phyloP scores from a whole-genome alignment of 2,329 filamentous ascomycete genomes.

The Tolypocladium paradoxum region DNA sequence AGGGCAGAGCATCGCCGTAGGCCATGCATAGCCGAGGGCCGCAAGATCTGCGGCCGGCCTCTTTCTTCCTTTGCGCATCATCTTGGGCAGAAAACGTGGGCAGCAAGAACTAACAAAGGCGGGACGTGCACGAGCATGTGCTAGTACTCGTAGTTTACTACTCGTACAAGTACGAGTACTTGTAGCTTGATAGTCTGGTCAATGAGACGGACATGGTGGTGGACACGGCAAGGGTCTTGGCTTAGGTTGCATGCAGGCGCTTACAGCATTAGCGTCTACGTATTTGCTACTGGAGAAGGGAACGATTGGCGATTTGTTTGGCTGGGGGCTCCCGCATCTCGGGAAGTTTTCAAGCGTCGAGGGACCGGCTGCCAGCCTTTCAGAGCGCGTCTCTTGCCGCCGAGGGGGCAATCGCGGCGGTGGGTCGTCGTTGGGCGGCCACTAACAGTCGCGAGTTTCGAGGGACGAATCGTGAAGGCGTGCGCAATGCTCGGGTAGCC shows the following conservation, averaged over 20 bases:
- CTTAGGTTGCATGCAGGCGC: slow-evolving; percentile 5
- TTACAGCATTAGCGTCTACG: neutral
- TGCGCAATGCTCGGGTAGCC: neutral
- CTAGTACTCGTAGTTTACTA: too few species aligned
- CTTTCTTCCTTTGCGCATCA: slow-evolving; percentile 6
- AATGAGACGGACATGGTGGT: neutral
- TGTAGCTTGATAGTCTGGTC: neutral
- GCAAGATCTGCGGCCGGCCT: slow-evolving; percentile 22
- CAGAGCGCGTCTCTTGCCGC: slow-evolving; percentile 27
- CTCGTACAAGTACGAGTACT: too few species aligned
- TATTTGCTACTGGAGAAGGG: neutral
- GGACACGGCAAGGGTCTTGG: neutral
- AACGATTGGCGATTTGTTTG: slow-evolving; percentile 3
- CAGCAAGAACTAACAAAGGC: neutral
- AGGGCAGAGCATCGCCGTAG: neutral
- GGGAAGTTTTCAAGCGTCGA: slow-evolving; percentile 10
- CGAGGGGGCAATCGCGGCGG: slow-evolving; percentile 14
- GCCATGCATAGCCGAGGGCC: slow-evolving; percentile 27
- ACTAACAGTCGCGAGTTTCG: neutral
- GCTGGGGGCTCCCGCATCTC: slow-evolving; percentile 4
- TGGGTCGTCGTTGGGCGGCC: slow-evolving; percentile 6
- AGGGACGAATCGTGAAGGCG: neutral
- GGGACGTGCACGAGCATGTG: too few species aligned
- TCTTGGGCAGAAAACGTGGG: neutral
- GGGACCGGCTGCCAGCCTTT: slow-evolving; percentile 21